Evolutionary conservation across 495 filamentous ascomycete species (phyloP).

Genomic region (Xylaria flabelliformis): DNA sequence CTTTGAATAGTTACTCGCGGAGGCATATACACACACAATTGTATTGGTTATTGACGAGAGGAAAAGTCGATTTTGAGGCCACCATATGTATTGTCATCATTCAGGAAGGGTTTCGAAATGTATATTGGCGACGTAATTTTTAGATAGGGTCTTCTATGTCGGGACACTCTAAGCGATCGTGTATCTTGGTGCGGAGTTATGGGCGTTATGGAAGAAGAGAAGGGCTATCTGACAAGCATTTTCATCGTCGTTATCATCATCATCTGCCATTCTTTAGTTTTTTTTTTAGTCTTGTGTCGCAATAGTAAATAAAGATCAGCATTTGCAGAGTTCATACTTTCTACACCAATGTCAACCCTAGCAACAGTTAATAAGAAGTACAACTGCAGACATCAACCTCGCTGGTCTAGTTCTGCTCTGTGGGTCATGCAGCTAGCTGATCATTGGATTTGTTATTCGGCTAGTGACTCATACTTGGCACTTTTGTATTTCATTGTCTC

Average conservation of each 20-base stretch:
- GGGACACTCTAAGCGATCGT: background rate
- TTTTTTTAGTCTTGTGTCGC: background rate
- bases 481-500: background rate
- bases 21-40: background rate
- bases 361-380: background rate
- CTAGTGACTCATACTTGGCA: background rate
- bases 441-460: background rate
- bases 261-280: slow-evolving; percentile 7
- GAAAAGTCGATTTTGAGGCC: slow-evolving; percentile 7
- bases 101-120: background rate
- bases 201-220: slow-evolving; percentile 15
- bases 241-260: background rate
- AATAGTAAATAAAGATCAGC: background rate
- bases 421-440: slow-evolving; percentile 7
- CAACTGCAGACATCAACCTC: background rate
- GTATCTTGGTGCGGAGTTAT: slow-evolving; percentile 24
- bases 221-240: slow-evolving; percentile 1
- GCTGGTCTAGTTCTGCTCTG: background rate
- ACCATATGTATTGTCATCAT: background rate
- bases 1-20: background rate
- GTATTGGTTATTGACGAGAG: background rate
- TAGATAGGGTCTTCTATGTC: slow-evolving; percentile 19
- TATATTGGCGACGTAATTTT: slow-evolving; percentile 8
- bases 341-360: background rate
- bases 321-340: background rate